Base-by-base conservation (phyloP, 371 early-diverging fungal genomes). In the Apophysomyces elegans region DNA sequence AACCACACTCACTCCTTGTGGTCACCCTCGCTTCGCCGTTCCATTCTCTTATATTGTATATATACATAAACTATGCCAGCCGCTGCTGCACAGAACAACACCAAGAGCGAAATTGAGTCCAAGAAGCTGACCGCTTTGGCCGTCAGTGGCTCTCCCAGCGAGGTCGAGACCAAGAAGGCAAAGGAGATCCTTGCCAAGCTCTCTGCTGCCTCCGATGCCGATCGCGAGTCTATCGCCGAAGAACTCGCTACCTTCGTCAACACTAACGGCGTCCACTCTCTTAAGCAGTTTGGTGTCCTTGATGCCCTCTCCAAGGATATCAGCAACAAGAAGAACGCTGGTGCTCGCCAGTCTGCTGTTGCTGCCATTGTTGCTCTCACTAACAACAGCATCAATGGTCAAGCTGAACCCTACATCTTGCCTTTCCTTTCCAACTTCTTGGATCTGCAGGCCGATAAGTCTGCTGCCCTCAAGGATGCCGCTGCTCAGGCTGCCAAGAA, bases 371-470 rank as follows among this genome's bases (percentile, higher is more conserved):
- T 80, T 58, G 87, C 87, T 21, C 59, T 92, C 50, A 75, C 82
- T 46, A 76, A 86, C 41, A 76, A 77, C 44, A 64, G 71, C 41
- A 63, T 78, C 16, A 68, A 73, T 41, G 76, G 76, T 59, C 80
- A 80, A 64, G 77, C 78, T 36, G 91, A 89, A 65, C 90, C 93
- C 26, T 87, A 81, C 67, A 68, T 90, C 58, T 61, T 88, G 12
- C 84, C 80, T 13, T 64, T 88, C 61, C 64, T 90, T 35, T 76
- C 82, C 18, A 76, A 78, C 39, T 70, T 90, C 16, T 74, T 91
- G 56, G 90, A 89, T 21, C 69, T 81, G 44, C 84, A 86, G 59
- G 90, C 88, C 45, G 90, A 88, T 66, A 92, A 92, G 76, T 80
- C 81, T 37, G 76, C 79, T 56, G 75, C 78, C 5, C 81, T 91